These are phyloP conservation scores for Byssothecium circinans DNA, from an alignment of 2,329 filamentous ascomycete genomes.

Conservation along the genomic window DNA sequence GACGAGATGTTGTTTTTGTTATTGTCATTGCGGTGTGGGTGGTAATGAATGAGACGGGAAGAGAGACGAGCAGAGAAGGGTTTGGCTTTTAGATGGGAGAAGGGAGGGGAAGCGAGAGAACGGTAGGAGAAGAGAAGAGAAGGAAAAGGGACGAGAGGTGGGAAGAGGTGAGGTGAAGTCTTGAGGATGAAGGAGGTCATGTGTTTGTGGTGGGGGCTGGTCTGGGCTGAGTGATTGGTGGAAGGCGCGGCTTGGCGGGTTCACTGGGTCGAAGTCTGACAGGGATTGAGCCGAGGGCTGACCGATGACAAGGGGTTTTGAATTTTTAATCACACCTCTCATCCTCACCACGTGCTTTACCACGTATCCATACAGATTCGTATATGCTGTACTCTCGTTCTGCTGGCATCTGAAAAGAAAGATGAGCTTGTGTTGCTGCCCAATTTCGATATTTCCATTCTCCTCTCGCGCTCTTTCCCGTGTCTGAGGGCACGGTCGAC, in stretches of 20 bases:
- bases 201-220: not conserved
- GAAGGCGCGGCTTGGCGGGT: not conserved
- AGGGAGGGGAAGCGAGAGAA: not conserved
- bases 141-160: not conserved
- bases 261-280: not conserved
- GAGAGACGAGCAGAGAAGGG: not conserved
- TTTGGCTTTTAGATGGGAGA: not conserved
- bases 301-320: not conserved
- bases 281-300: not conserved
- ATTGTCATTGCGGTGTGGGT: conserved; percentile 6
- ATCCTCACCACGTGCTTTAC: no score
- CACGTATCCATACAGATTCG: no score
- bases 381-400: no score
- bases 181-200: not conserved
- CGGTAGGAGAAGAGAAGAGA: not conserved
- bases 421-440: no score
- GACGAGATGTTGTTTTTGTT: conserved; percentile 17
- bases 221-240: not conserved
- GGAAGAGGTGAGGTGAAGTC: not conserved
- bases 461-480: not conserved
- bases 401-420: no score
- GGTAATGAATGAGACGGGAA: not conserved
- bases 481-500: not conserved
- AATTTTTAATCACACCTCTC: not conserved
- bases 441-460: no score